Base-by-base conservation (phyloP, 2,329 filamentous ascomycete genomes). In the Basipetospora chlamydospora region DNA sequence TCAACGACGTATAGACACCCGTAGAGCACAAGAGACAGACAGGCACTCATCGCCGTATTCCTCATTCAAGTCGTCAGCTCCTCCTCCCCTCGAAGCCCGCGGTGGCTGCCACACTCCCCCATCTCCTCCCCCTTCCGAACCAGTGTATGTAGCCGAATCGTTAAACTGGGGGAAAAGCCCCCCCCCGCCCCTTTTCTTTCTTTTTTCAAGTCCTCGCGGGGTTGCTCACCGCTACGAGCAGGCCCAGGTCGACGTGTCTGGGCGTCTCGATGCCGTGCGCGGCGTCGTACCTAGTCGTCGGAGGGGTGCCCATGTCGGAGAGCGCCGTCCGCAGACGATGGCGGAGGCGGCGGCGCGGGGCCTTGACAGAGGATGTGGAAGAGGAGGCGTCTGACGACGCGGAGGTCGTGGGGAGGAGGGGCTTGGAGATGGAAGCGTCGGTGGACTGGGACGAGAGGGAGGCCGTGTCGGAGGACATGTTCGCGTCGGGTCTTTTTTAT, bases 241-340 rank as follows among this genome's bases (percentile, higher is more conserved):
- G 32, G 9, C 39, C 40, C 7, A 44, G 36, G 6, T 41, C 42
- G 15, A 42, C 26, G 17, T 41, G 35, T 25, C 42, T 40, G 16
- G 41, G 40, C 4, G 39, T 33, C 16, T 38, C 36, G 32, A 38
- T 31, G 13, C 42, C 42, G 9, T 41, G 39, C 28, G 37, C 39
- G 10, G 26, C 35, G 30, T 44, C 42, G 31, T 44, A 39, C 25
- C 42, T 26, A 4, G 33, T 31, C 2, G 42, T 44, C 11, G 42
- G 42, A 17, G 42, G 42, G 9, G 42, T 38, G 16, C 42, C 42
- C 26, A 44, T 39, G 25, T 41, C 42, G 10, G 42, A 41, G 26
- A 44, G 36, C 2, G 41, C 42, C 17, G 42, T 44, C 22, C 28
- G 21, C 11, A 38, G 22, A 4, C 23, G 16, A 3, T 11, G 12